Base-by-base conservation (phyloP, 768 basidiomycete species). In the Hebeloma cylindrosporum region DNA sequence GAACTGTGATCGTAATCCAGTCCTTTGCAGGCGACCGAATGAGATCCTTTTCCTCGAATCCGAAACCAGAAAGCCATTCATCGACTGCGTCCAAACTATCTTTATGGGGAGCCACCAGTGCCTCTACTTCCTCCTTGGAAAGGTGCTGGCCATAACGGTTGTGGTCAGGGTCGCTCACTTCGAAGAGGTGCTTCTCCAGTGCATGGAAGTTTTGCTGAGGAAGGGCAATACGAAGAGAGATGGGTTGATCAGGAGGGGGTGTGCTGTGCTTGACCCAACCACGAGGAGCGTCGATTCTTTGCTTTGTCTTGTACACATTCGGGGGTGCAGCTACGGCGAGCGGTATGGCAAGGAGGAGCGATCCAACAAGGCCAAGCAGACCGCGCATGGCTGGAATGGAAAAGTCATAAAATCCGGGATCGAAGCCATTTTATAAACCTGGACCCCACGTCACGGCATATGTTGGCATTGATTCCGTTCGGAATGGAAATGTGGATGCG, bases 111-210 rank as follows among this genome's bases (percentile, higher is more conserved):
- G 78, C 70, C 40, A 86, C 73, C 33, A 86, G 65, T 2, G 57
- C 69, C 33, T 86, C 82, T 2, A 83, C 80, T 50, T 88, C 77
- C 42, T 76, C 78, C 60, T 83, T 83, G 44, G 82, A 74, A 29
- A 88, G 62, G 57, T 80, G 69, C 14, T 69, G 64, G 1, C 79
- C 80, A 53, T 81, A 82, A 26, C 76, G 75, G 21, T 58, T 48
- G 45, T 82, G 79, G 33, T 60, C 60, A 0, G 81, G 82, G 54
- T 82, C 69, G 53, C 79, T 80, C n/a, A 81, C 67, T 59, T 82
- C 75, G 58, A 68, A 76, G 4, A 83, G 60, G 33, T 77, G 74
- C 27, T 73, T 60, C 54, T 82, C 78, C 42, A 83, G 58, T 18
- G 61, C 56, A 29, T 60, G 52, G 51, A 81, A 80, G 54, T 78